Conservation (phyloP, 106 monocot species). For the Dendrobium catenatum region DNA sequence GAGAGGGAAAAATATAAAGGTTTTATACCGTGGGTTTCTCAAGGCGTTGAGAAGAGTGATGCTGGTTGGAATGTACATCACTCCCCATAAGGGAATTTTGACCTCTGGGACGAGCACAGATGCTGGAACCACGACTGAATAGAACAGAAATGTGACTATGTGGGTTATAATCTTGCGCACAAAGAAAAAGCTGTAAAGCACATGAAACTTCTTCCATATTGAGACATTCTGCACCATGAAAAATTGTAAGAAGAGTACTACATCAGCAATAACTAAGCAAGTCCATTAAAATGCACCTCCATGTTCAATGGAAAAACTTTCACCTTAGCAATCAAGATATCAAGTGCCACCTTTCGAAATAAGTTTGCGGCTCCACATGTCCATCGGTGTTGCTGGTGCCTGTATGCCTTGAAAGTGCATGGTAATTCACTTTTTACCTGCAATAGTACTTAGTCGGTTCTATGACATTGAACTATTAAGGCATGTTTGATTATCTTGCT, state of each 20-base stretch:
- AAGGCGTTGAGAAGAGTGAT: constrained; percentile 30
- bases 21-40: constrained; percentile 26
- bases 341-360: constrained; percentile 8
- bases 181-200: constrained; percentile 34
- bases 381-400: constrained; percentile 16
- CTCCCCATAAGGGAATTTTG: constrained; percentile 26
- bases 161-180: constrained; percentile 24
- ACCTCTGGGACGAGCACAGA: constrained; percentile 30
- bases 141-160: constrained; percentile 29
- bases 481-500: background rate
- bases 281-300: background rate
- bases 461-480: background rate
- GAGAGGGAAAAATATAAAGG: no score
- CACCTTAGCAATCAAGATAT: constrained; percentile 9
- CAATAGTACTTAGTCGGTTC: background rate
- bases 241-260: background rate
- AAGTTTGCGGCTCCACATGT: constrained; percentile 21
- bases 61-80: constrained; percentile 18
- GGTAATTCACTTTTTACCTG: constrained; percentile 18
- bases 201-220: constrained; percentile 19
- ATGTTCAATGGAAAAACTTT: background rate
- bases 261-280: background rate
- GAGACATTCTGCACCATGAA: constrained; percentile 11
- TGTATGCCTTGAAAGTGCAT: constrained; percentile 13
- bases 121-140: constrained; percentile 23